Base-by-base conservation (phyloP, 2,329 filamentous ascomycete genomes). In the Leptosphaerulina australis region DNA sequence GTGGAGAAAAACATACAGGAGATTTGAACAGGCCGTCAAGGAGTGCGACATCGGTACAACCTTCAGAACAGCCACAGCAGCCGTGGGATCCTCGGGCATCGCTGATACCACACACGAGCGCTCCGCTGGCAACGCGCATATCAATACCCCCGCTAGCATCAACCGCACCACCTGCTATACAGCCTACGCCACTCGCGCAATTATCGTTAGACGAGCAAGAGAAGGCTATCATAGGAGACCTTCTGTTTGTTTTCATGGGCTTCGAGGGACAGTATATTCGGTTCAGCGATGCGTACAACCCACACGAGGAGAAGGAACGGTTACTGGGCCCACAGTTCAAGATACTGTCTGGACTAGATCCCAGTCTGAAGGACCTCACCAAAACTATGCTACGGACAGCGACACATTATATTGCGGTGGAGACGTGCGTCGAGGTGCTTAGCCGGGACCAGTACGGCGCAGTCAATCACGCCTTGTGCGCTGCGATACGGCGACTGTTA, bases 251-350 rank as follows among this genome's bases (percentile, higher is more conserved):
- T 4, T 95, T 97, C 64, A 97, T 99, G 92, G 94, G 94, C 18
- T 96, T 91, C 58, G 94, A 99, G 74, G 94, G 94, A n/a, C 91
- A 96, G 71, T 97, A 97, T 69, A 89, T 99, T 55, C 88, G 90
- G 46, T 97, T 91, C 69, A 83, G 83, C 50, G 88, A 90, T 59
- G 83, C 83, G 7, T 97, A 96, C 70, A 87, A 96, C 61, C 91
- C 92, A 0, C 77, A 82, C 3, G 85, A 90, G 41, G 94, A 99
- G 75, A 90, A 93, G 64, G 91, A 95, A 66, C 86, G 92, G 11
- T 78, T 99, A 39, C 82, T 87, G 5, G 94, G 94, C 0, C 94
- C 94, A 1, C 77, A 80, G 8, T 97, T 91, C 74, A 86, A 85
- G 56, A 86, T 97, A 54, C 77, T 90, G 5, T 82, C 88, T 1